Evolutionary conservation across 169 alveolate species (phyloP).

Genomic region (Plasmodium coatneyi): DNA sequence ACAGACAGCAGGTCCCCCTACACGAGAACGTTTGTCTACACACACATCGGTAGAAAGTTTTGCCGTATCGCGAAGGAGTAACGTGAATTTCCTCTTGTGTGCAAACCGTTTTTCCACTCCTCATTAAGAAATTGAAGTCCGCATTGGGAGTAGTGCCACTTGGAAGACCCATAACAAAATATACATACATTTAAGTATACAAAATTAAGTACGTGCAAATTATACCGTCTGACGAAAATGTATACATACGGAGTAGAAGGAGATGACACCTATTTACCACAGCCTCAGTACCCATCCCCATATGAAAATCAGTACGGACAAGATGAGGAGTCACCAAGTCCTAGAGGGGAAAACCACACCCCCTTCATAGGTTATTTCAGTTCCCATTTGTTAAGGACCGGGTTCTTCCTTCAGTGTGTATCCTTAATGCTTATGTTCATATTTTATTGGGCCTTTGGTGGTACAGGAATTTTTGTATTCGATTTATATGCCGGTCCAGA

Average conservation of each 20-base stretch:
- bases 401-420: conserved; percentile 82
- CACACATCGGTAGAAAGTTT: not conserved
- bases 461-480: conserved; percentile 86
- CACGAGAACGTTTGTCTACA: not conserved
- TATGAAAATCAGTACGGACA: conserved; percentile 78
- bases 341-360: conserved; percentile 89
- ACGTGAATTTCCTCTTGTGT: not conserved
- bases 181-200: too few species aligned
- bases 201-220: not conserved
- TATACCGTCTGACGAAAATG: conserved; percentile 1
- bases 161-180: not conserved
- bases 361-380: conserved; percentile 86
- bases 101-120: not conserved
- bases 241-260: conserved; percentile 64
- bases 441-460: conserved; percentile 89
- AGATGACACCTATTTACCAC: conserved; percentile 57
- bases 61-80: not conserved
- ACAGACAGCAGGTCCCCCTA: not conserved
- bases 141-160: not conserved
- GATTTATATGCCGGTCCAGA: conserved; percentile 90
- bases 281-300: conserved; percentile 58
- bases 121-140: not conserved
- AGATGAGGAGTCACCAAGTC: conserved; percentile 83
- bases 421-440: conserved; percentile 86
- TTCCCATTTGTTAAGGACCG: conserved; percentile 84